Base-by-base conservation (phyloP, 129 eudicot genomes). In the Saposhnikovia divaricata region DNA sequence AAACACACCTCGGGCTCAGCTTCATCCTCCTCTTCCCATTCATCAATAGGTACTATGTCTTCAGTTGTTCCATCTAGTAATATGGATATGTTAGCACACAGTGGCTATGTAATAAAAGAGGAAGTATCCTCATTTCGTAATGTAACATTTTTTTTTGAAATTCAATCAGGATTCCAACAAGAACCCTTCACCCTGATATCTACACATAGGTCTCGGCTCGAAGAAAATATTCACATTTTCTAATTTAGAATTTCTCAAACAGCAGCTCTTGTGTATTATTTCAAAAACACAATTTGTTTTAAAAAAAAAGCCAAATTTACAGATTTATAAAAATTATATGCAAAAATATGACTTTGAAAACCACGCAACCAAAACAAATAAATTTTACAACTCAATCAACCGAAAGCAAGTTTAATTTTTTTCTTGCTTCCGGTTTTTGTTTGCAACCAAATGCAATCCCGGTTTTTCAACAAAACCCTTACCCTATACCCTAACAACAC, bases 11-110 rank as follows among this genome's bases (percentile, higher is more conserved):
- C 85, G 81, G 98, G 90, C 80, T 91, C 97, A 82, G 86, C 83
- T 76, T 94, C 96, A 53, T 94, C 98, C 77, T 94, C 96, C 83
- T 89, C 93, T 84, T 93, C 96, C 98, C 98, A 93, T 77, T 65
- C 76, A 77, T 90, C 98, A 75, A 89, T 88, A 13, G 90, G 91
- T 70, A 88, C 93, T 45, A 87, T 84, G 19, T 91, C 92, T 48
- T 78, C 93, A 47, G 81, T 84, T 46, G 81, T 45, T 68, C 80
- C 92, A 75, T 84, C 97, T 90, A 83, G 80, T 83, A 80, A 77
- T 71, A 71, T 28, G 76, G 55, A 46, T 55, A 74, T 70, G 51
- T 65, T 59, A 80, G 45, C 28, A 40, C 55, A 73, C 5, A 59
- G 34, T n/a, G 66, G 23, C 66, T 7, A 21, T 7, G 28, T 57